phyloP scores from a whole-genome alignment of 208 protist species.

The Leishmania turanica region DNA sequence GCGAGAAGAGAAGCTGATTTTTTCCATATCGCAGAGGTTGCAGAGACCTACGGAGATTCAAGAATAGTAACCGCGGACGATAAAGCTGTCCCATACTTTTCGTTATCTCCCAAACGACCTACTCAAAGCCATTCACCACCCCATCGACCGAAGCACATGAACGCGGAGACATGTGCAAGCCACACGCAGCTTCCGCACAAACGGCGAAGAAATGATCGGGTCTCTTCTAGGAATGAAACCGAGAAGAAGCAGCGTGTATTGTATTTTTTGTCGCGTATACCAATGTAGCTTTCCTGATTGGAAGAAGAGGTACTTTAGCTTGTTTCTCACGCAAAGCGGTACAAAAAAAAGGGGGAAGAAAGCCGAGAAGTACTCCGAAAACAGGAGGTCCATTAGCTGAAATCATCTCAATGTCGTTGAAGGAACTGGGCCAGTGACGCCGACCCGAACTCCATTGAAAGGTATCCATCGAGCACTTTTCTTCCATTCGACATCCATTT shows the following conservation, averaged over 20 bases:
- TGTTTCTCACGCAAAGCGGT: background rate
- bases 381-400: background rate
- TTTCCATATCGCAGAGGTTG: background rate
- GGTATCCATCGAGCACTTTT: constrained; percentile 14
- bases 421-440: constrained; percentile 16
- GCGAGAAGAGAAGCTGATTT: background rate
- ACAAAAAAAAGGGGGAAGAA: background rate
- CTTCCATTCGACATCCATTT: constrained; percentile 11
- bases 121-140: background rate
- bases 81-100: background rate
- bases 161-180: background rate
- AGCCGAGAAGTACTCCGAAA: background rate
- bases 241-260: background rate
- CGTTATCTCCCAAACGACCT: background rate
- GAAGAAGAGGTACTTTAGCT: background rate
- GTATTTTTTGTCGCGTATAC: background rate
- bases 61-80: background rate
- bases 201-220: no score
- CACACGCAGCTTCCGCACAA: background rate
- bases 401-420: constrained; percentile 10
- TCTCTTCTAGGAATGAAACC: background rate
- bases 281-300: background rate
- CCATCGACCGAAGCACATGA: background rate
- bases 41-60: background rate
- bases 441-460: constrained; percentile 19